These are phyloP conservation scores for Pseudogymnoascus sp. DNA, from an alignment of 2,329 filamentous ascomycete species.

Conservation along the genomic window DNA sequence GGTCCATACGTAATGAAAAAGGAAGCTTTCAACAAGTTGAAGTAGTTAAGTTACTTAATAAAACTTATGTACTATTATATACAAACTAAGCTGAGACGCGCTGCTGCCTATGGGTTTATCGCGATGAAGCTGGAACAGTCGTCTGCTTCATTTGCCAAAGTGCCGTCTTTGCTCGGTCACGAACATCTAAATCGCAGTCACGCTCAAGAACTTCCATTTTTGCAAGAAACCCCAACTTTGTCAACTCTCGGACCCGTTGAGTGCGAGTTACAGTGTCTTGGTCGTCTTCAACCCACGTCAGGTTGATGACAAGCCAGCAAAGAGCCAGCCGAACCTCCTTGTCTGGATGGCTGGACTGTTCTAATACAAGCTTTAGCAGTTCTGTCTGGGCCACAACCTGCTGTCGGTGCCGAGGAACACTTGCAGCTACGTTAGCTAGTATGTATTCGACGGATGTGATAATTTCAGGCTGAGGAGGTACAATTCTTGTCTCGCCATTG, in stretches of 20 bases:
- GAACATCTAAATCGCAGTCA: slow-evolving; percentile 74
- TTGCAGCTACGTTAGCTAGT: slow-evolving; percentile 82
- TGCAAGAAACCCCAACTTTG: slow-evolving; percentile 63
- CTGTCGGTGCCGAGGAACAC: slow-evolving; percentile 69
- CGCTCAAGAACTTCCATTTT: slow-evolving; percentile 57
- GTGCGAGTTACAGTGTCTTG: slow-evolving; percentile 59
- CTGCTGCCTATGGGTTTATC: neutral
- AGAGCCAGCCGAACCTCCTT: slow-evolving; percentile 70
- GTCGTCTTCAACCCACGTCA: slow-evolving; percentile 75
- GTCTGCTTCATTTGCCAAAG: slow-evolving; percentile 57
- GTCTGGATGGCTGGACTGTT: slow-evolving; percentile 67
- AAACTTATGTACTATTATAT: slow-evolving; percentile 2
- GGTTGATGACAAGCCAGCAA: slow-evolving; percentile 78
- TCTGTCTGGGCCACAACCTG: slow-evolving; percentile 70
- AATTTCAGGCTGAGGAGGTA: slow-evolving; percentile 61
- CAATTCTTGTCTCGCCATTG: slow-evolving; percentile 42
- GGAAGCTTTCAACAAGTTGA: neutral
- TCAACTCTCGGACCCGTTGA: slow-evolving; percentile 62
- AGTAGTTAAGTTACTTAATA: slow-evolving; percentile 3
- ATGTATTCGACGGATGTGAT: slow-evolving; percentile 74
- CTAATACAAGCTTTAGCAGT: slow-evolving; percentile 65
- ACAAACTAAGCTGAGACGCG: neutral
- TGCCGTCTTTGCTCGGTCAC: slow-evolving; percentile 77
- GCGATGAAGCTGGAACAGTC: neutral
- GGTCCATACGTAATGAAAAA: neutral